Evolutionary conservation across 805 yeast species (phyloP).

Genomic region (Candida ovalis): DNA sequence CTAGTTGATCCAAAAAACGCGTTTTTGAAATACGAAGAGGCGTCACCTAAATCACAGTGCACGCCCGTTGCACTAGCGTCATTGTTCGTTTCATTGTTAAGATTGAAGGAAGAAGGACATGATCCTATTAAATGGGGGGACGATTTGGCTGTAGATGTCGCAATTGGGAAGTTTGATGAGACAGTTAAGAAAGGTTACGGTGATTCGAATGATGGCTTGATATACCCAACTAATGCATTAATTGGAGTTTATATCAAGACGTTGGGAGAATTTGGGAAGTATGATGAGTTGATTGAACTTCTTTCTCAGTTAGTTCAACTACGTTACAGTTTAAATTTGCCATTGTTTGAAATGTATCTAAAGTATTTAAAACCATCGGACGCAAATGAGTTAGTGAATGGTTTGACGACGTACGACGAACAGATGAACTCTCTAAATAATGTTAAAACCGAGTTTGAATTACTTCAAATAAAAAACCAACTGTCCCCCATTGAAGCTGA

Average conservation of each 20-base stretch:
- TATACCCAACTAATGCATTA: slow-evolving; percentile 44
- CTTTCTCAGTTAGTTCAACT: slow-evolving; percentile 51
- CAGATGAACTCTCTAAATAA: slow-evolving; percentile 10
- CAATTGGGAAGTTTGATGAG: slow-evolving; percentile 51
- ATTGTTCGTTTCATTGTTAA: slow-evolving; percentile 46
- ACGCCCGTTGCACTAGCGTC: slow-evolving; percentile 35
- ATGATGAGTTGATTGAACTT: slow-evolving; percentile 52
- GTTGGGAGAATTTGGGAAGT: slow-evolving; percentile 43
- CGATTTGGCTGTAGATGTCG: slow-evolving; percentile 50
- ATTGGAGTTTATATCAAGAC: slow-evolving; percentile 53
- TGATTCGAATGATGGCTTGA: slow-evolving; percentile 28
- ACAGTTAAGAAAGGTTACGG: slow-evolving; percentile 34
- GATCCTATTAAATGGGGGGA: not conserved
- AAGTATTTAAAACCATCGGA: slow-evolving; percentile 18
- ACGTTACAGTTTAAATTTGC: slow-evolving; percentile 21
- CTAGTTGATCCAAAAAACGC: slow-evolving; percentile 29
- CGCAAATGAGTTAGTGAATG: slow-evolving; percentile 17
- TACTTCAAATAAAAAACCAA: slow-evolving; percentile 13
- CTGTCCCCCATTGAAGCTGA: slow-evolving; percentile 6
- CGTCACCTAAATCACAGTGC: slow-evolving; percentile 14
- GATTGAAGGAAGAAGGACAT: slow-evolving; percentile 16
- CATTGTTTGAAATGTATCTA: slow-evolving; percentile 20
- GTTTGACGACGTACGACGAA: slow-evolving; percentile 18
- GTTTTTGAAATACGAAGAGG: slow-evolving; percentile 24
- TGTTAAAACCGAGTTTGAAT: slow-evolving; percentile 24